Evolutionary conservation across 75 land plant genomes (phyloP).

Genomic region (Picea sitchensis): DNA sequence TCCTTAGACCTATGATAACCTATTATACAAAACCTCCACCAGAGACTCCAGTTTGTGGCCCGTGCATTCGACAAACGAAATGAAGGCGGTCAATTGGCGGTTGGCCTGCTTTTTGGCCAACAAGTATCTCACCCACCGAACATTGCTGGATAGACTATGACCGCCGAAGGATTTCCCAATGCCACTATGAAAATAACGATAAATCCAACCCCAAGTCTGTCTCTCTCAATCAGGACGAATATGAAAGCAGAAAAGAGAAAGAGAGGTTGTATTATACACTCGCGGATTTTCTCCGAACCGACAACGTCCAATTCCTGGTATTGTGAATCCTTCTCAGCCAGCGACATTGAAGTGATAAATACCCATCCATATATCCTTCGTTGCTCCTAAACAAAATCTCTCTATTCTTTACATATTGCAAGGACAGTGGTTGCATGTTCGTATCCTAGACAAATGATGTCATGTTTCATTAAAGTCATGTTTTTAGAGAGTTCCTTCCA

Average conservation of each 20-base stretch:
- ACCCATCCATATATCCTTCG: too few species aligned
- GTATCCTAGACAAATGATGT: too few species aligned
- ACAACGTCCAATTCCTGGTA: not conserved
- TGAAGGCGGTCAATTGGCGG: not conserved
- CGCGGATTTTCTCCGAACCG: not conserved
- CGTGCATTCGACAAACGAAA: not conserved
- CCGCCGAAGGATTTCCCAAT: not conserved
- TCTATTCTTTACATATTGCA: too few species aligned
- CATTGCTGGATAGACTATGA: not conserved
- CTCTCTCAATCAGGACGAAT: not conserved
- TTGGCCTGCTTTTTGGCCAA: slow-evolving; percentile 9
- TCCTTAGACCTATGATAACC: too few species aligned
- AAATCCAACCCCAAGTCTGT: not conserved
- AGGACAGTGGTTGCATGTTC: too few species aligned
- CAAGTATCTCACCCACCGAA: not conserved
- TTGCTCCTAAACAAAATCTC: too few species aligned
- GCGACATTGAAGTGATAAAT: not conserved
- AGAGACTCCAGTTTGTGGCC: not conserved
- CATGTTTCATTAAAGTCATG: too few species aligned
- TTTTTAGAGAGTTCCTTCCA: too few species aligned
- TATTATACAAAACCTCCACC: too few species aligned
- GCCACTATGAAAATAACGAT: not conserved
- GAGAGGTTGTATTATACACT: not conserved
- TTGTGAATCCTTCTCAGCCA: slow-evolving; percentile 1
- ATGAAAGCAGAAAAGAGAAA: not conserved